phyloP scores from a whole-genome alignment of 1,284 basidiomycete genomes.

The Ustilago hordei region DNA sequence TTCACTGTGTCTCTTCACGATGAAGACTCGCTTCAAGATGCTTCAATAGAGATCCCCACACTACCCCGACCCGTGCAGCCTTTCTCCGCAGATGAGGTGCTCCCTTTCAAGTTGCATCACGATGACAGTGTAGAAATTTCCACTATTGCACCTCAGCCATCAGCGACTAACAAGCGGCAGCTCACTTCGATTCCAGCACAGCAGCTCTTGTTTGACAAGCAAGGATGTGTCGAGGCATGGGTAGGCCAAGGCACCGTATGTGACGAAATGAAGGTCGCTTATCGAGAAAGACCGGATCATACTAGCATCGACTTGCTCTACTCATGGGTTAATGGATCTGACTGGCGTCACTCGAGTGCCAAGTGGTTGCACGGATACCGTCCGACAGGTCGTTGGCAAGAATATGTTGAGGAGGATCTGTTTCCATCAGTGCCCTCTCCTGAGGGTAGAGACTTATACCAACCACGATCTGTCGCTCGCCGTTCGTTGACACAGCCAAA shows the following conservation, averaged over 20 bases:
- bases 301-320: slow-evolving; percentile 43
- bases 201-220: slow-evolving; percentile 17
- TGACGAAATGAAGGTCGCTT: slow-evolving; percentile 24
- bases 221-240: slow-evolving; percentile 37
- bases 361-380: slow-evolving; percentile 47
- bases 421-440: slow-evolving; percentile 23
- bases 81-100: slow-evolving; percentile 10
- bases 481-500: not conserved
- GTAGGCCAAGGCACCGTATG: slow-evolving; percentile 28
- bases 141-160: slow-evolving; percentile 9
- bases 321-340: slow-evolving; percentile 54
- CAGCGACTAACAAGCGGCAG: slow-evolving; percentile 26
- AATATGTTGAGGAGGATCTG: slow-evolving; percentile 41
- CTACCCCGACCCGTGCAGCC: slow-evolving; percentile 26
- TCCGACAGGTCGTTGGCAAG: slow-evolving; percentile 35
- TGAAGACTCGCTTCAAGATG: slow-evolving; percentile 37
- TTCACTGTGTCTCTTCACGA: slow-evolving; percentile 29
- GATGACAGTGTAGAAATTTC: slow-evolving; percentile 5
- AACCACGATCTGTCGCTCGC: not conserved
- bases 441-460: not conserved
- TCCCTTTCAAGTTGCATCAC: slow-evolving; percentile 38
- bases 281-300: slow-evolving; percentile 17
- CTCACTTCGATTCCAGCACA: slow-evolving; percentile 32
- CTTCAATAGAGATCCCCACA: slow-evolving; percentile 23
- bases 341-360: slow-evolving; percentile 38